Evolutionary conservation across 2,329 filamentous ascomycete genomes (phyloP).

Genomic region (Xylariaceae sp.): DNA sequence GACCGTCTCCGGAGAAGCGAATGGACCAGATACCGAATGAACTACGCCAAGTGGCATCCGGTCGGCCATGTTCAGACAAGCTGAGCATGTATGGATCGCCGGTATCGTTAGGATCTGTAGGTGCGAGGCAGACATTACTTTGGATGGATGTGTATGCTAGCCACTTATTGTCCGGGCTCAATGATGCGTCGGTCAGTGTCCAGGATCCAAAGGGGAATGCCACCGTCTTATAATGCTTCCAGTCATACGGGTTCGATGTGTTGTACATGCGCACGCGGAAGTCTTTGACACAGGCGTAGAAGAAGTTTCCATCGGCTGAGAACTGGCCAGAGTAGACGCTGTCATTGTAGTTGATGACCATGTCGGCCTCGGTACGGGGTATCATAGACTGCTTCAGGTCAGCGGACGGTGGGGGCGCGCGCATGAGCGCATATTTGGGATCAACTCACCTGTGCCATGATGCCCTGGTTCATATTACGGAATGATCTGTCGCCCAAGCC

Average conservation of each 20-base stretch:
- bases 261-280: constrained; percentile 97
- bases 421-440: neutral
- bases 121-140: constrained; percentile 75
- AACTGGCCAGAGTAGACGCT: constrained; percentile 95
- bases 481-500: constrained; percentile 60
- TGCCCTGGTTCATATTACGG: constrained; percentile 53
- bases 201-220: constrained; percentile 82
- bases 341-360: constrained; percentile 79
- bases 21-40: constrained; percentile 77
- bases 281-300: constrained; percentile 87
- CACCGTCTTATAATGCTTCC: constrained; percentile 92
- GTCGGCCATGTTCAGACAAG: constrained; percentile 48
- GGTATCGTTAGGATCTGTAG: constrained; percentile 76
- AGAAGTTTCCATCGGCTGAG: constrained; percentile 95
- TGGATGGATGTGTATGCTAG: constrained; percentile 89
- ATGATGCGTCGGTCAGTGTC: constrained; percentile 90
- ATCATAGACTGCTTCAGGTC: constrained; percentile 57
- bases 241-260: constrained; percentile 89
- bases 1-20: constrained; percentile 85
- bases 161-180: constrained; percentile 88
- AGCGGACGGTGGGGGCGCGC: constrained; percentile 10
- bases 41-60: constrained; percentile 28
- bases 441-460: constrained; percentile 60
- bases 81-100: constrained; percentile 78
- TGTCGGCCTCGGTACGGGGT: constrained; percentile 71